Evolutionary conservation across 2,329 filamentous ascomycete species (phyloP).

Genomic region (Pseudogymnoascus sp.): DNA sequence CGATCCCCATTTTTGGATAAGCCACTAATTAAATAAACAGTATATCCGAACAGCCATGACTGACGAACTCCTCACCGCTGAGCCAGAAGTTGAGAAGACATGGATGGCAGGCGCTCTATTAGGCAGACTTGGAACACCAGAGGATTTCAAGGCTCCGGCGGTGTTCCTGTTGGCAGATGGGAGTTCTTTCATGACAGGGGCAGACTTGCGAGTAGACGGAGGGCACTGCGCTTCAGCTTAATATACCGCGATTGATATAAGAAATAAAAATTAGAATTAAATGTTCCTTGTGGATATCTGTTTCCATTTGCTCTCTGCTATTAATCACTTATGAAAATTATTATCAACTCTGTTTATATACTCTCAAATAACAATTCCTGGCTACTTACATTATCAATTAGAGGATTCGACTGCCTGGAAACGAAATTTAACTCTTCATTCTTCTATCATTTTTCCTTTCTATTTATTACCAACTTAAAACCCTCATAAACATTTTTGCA

Average conservation of each 20-base stretch:
- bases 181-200: slow-evolving; percentile 61
- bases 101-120: slow-evolving; percentile 85
- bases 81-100: slow-evolving; percentile 34
- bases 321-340: no score
- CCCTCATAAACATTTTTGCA: no score
- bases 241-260: neutral
- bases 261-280: neutral
- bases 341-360: no score
- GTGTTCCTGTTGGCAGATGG: slow-evolving; percentile 59
- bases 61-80: slow-evolving; percentile 35
- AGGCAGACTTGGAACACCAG: slow-evolving; percentile 55
- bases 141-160: slow-evolving; percentile 63
- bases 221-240: slow-evolving; percentile 42
- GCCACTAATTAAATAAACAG: neutral
- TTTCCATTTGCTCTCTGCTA: no score
- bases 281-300: no score
- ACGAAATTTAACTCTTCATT: neutral
- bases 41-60: slow-evolving; percentile 46
- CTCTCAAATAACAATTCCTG: no score
- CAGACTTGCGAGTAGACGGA: slow-evolving; percentile 64
- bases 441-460: neutral
- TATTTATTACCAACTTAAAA: no score
- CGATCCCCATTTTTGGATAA: neutral
- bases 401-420: neutral
- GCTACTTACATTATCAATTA: neutral